Evolutionary conservation across 352 stramenopile species (phyloP).

Genomic region (Phytophthora pistaciae): DNA sequence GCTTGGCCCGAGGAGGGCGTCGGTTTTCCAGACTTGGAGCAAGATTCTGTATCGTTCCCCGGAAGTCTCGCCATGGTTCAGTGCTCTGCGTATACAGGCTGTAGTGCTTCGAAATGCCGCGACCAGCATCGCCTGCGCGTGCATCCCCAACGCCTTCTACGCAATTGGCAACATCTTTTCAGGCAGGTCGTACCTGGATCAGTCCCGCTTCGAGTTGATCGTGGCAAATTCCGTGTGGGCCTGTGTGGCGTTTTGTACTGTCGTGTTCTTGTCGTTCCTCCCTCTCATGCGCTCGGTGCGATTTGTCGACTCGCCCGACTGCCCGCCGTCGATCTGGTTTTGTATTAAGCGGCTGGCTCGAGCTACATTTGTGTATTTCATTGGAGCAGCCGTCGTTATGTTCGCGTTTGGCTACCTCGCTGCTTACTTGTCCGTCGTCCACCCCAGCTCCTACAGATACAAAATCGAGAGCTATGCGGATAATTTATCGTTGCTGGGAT

Average conservation of each 20-base stretch:
- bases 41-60: neutral
- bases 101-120: slow-evolving; percentile 14
- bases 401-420: slow-evolving; percentile 2
- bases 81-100: neutral
- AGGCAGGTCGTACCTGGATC: neutral
- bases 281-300: slow-evolving; percentile 9
- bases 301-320: slow-evolving; percentile 4
- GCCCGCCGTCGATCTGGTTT: slow-evolving; percentile 3
- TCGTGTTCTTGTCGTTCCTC: slow-evolving; percentile 15
- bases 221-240: slow-evolving; percentile 20
- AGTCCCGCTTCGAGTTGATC: slow-evolving; percentile 14
- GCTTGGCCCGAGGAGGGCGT: neutral
- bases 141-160: slow-evolving; percentile 14
- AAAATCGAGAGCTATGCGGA: slow-evolving; percentile 24
- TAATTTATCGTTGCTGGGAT: slow-evolving; percentile 10
- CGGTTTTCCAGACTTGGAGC: neutral
- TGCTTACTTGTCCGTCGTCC: slow-evolving; percentile 1
- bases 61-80: neutral
- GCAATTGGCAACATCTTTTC: slow-evolving; percentile 15
- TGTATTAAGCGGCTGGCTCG: slow-evolving; percentile 7
- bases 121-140: slow-evolving; percentile 18
- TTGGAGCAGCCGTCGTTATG: slow-evolving; percentile 1
- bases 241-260: neutral
- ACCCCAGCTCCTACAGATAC: slow-evolving; percentile 3
- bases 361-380: slow-evolving; percentile 11